A percentile compares a stretch with the other conserved stretches of the same genome.
Evolutionary conservation across 73 alveolate genomes (phyloP).

Genomic region (Loxodes magnus): DNA sequence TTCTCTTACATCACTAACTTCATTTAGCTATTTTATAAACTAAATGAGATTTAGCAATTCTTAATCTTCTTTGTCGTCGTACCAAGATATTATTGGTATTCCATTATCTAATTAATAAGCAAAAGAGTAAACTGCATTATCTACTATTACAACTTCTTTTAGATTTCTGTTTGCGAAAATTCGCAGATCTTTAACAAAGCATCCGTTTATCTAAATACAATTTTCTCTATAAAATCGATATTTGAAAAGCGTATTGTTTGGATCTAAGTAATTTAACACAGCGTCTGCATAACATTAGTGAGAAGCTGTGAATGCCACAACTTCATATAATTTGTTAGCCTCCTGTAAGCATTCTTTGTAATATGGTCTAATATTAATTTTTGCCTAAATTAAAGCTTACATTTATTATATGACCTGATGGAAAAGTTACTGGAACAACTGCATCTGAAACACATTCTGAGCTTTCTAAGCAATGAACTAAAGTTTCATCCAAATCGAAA

Average conservation of each 20-base stretch:
- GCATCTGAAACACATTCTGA: constrained; percentile 22
- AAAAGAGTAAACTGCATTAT: constrained; percentile 44
- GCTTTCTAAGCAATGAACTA: constrained; percentile 32
- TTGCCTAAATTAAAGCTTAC: constrained; percentile 7
- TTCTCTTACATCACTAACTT: constrained; percentile 33
- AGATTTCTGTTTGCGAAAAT: constrained; percentile 28
- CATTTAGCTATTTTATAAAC: constrained; percentile 19
- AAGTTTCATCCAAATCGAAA: too few species aligned
- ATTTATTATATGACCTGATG: constrained; percentile 24
- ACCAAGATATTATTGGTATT: constrained; percentile 50
- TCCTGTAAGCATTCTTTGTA: constrained; percentile 11
- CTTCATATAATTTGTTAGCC: constrained; percentile 14
- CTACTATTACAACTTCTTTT: constrained; percentile 38
- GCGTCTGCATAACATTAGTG: constrained; percentile 30
- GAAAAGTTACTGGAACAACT: constrained; percentile 21
- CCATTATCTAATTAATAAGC: constrained; percentile 49
- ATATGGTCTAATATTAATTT: constrained; percentile 19
- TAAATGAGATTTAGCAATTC: constrained; percentile 42
- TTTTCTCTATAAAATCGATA: constrained; percentile 56
- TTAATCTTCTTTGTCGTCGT: constrained; percentile 39
- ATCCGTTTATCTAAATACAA: constrained; percentile 49
- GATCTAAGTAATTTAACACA: constrained; percentile 59
- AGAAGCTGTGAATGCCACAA: constrained; percentile 15
- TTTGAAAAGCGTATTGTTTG: constrained; percentile 40
- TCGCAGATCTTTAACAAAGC: constrained; percentile 45